Evolutionary conservation across 73 alveolate genomes (phyloP).

Genomic region (Paramecium sonneborni): DNA sequence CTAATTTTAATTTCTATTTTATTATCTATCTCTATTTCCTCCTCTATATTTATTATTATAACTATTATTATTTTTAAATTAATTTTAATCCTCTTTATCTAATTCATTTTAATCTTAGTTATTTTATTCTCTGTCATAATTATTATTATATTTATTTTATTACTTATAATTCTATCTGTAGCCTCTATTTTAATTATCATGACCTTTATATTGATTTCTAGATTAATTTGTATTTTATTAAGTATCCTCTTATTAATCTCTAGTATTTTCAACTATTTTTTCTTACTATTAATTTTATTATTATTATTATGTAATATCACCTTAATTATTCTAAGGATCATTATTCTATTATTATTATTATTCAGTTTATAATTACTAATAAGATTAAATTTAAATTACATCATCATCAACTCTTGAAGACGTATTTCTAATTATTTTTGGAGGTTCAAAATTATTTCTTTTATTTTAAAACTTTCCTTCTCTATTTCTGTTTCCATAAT

Average conservation of each 20-base stretch:
- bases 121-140: background rate
- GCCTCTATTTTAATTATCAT: background rate
- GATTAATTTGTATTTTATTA: background rate
- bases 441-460: background rate
- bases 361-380: background rate
- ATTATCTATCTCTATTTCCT: background rate
- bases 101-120: background rate
- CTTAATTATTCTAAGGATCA: background rate
- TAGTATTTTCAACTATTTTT: background rate
- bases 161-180: background rate
- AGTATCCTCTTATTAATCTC: background rate
- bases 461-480: background rate
- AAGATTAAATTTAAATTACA: background rate
- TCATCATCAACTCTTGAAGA: background rate
- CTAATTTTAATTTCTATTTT: background rate
- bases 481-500: background rate
- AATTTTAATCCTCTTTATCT: background rate
- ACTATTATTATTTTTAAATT: background rate
- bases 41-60: background rate
- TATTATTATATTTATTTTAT: background rate
- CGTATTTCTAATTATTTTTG: background rate
- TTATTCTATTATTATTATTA: background rate
- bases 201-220: background rate
- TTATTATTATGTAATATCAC: background rate
- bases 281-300: background rate